Conservation (phyloP, 345 rosid genomes). For the Ailanthus altissimus region DNA sequence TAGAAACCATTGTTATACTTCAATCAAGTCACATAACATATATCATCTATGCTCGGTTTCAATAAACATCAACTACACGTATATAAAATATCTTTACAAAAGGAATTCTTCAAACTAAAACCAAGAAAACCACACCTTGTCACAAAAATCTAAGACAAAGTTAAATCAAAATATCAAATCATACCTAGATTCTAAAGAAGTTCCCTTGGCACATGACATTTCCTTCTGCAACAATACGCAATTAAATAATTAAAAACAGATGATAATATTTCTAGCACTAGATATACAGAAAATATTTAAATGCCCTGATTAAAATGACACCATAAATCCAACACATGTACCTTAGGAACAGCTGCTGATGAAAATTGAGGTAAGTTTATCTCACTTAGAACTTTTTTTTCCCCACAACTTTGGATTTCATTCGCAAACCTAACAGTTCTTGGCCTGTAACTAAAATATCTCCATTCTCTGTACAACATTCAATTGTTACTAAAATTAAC, state of each 20-base stretch:
- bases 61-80: neutral
- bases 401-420: conserved; percentile 30
- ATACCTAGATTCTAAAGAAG: conserved; percentile 47
- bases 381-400: conserved; percentile 24
- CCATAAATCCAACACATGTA: conserved; percentile 23
- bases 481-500: neutral
- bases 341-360: conserved; percentile 71
- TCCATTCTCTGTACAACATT: conserved; percentile 58
- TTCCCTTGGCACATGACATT: conserved; percentile 16
- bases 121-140: neutral
- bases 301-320: neutral
- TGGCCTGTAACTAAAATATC: conserved; percentile 52
- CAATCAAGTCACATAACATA: neutral
- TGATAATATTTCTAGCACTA: neutral
- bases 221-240: conserved; percentile 33
- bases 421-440: conserved; percentile 52
- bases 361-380: conserved; percentile 79
- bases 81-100: neutral
- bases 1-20: neutral
- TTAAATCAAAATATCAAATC: conserved; percentile 6
- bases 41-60: neutral
- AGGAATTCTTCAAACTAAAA: neutral
- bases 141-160: neutral
- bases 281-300: neutral
- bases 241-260: neutral